A percentile compares a stretch with the other conserved stretches of the same genome.
Evolutionary conservation across 805 yeast genomes (phyloP).

Genomic region (Zygoascus tannicola): DNA sequence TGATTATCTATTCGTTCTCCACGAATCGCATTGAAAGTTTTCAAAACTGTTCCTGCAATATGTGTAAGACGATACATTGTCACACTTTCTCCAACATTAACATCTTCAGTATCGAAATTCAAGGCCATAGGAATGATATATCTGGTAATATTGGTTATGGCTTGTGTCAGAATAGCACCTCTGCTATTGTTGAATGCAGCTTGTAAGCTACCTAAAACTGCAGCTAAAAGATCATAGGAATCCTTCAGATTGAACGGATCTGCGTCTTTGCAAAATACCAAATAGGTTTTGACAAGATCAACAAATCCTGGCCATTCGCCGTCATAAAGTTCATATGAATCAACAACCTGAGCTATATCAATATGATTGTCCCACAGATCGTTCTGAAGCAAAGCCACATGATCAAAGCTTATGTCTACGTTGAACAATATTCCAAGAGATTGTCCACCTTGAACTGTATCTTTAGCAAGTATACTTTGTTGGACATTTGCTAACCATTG

Average conservation of each 20-base stretch:
- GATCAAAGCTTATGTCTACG: conserved; percentile 27
- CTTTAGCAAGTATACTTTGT: conserved; percentile 1
- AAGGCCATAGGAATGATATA: conserved; percentile 13
- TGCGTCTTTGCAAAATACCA: conserved; percentile 38
- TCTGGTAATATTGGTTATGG: conserved; percentile 9
- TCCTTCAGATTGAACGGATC: conserved; percentile 43
- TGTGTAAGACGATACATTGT: conserved; percentile 25
- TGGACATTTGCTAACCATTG: conserved; percentile 11
- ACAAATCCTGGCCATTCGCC: conserved; percentile 39
- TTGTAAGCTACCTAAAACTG: conserved; percentile 36
- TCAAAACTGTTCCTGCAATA: conserved; percentile 45
- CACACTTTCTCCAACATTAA: conserved; percentile 29
- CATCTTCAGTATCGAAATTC: conserved; percentile 11
- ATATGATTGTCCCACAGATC: conserved; percentile 17
- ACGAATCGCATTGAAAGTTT: conserved; percentile 52
- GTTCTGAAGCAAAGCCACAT: conserved; percentile 32
- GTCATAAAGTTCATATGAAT: conserved; percentile 25
- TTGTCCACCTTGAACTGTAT: not conserved
- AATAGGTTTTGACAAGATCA: conserved; percentile 39
- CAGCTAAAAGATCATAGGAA: conserved; percentile 44
- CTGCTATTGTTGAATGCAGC: conserved; percentile 27
- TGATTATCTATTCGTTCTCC: conserved; percentile 28
- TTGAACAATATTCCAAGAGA: conserved; percentile 20
- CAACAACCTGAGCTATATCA: conserved; percentile 19
- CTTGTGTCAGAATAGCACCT: conserved; percentile 22